Base-by-base conservation (phyloP, 768 basidiomycete species). In the Cyathus striatus region DNA sequence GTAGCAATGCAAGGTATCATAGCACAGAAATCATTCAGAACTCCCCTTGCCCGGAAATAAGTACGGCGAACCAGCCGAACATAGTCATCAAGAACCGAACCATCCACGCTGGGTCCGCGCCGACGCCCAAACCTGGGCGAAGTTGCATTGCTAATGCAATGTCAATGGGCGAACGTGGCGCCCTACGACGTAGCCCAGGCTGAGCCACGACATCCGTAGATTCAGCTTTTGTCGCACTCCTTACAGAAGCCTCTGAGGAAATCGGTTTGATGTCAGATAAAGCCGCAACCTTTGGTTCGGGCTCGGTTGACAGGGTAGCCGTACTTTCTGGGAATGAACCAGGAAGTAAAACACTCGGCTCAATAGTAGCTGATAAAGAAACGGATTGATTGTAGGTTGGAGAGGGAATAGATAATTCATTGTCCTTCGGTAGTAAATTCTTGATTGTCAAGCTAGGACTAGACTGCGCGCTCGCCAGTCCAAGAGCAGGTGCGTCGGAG, bases 71-170 rank as follows among this genome's bases (percentile, higher is more conserved):
- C 86, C 86, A 88, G 18, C 85, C 86, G 58, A 84, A 87, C 61
- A 86, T 73, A 23, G 79, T 69, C 85, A 89, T 86, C 61, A 88
- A 60, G 57, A 86, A 88, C 46, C 85, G 66, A 38, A 88, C 82
- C 70, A 86, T 76, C 83, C 83, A 88, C 26, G 85, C 85, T 5
- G 83, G 73, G 52, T 88, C 86, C 9, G 84, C 80, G 30, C 83
- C 81, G 9, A 74, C 60, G 26, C 84, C 85, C 17, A 86, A 61
- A 1, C 85, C 83, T 4, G 83, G 84, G 23, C 83, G 73, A 38
- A 87, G 70, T 59, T 88, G 86, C 83, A 88, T 82, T 34, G 83
- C 83, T 5, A 89, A 73, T 14, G 83, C 86, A 36, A 85, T 70
- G 52, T 88, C 86, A 27, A 81, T 61, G 10, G 72, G 70, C 16